phyloP scores from a whole-genome alignment of 768 basidiomycete genomes.

The Hygrocybe coccinea region DNA sequence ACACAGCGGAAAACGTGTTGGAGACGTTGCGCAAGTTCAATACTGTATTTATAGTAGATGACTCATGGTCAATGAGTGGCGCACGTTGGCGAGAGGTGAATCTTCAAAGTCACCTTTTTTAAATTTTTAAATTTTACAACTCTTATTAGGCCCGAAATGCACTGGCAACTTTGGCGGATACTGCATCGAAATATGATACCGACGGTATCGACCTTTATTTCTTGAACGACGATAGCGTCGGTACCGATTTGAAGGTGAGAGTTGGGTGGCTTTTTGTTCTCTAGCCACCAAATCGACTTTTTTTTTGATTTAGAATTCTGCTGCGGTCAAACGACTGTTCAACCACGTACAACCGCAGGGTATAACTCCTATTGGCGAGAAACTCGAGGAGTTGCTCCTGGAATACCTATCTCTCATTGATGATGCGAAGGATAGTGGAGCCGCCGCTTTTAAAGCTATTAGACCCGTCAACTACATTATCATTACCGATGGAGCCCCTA shows the following conservation, averaged over 20 bases:
- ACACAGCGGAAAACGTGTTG: slow-evolving; percentile 27
- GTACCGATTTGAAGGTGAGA: slow-evolving; percentile 37
- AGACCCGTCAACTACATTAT: slow-evolving; percentile 58
- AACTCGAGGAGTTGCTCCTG: slow-evolving; percentile 30
- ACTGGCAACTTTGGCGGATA: slow-evolving; percentile 44
- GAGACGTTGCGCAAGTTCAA: slow-evolving; percentile 44
- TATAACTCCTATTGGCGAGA: slow-evolving; percentile 40
- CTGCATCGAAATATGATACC: slow-evolving; percentile 46
- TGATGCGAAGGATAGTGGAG: slow-evolving; percentile 21
- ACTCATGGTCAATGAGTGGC: slow-evolving; percentile 54
- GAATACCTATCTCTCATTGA: slow-evolving; percentile 27
- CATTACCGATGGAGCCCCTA: slow-evolving; percentile 60
- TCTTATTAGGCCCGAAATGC: slow-evolving; percentile 40
- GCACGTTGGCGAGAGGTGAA: slow-evolving; percentile 49
- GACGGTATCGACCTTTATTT: slow-evolving; percentile 64
- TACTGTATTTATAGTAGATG: slow-evolving; percentile 57
- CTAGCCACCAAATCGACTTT: not conserved
- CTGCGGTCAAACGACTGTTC: slow-evolving; percentile 40
- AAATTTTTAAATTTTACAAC: not conserved
- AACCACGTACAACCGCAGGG: slow-evolving; percentile 40
- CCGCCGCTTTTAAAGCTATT: slow-evolving; percentile 28
- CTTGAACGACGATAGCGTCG: slow-evolving; percentile 40
- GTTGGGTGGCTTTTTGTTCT: not conserved
- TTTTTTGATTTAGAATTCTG: slow-evolving; percentile 29
- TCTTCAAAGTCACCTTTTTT: not conserved